Conservation (phyloP, 768 basidiomycete genomes). For the Lentinula detonsa region DNA sequence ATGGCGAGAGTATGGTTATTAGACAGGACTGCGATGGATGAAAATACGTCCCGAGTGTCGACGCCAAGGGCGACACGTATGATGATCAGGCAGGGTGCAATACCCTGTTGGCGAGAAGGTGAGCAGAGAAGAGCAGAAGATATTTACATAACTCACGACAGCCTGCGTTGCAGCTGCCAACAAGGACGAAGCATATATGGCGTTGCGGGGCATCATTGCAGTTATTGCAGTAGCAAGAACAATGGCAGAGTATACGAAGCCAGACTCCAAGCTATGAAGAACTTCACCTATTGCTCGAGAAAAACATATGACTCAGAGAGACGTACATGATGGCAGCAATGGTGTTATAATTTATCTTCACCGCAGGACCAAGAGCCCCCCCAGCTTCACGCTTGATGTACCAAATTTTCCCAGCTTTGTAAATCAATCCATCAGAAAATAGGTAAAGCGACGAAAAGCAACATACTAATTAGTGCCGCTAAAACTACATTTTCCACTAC, state of each 20-base stretch:
- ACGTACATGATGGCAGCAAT: constrained; percentile 1
- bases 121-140: background rate
- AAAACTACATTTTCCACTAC: background rate
- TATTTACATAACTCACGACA: background rate
- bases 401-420: background rate
- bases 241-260: background rate
- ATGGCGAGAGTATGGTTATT: background rate
- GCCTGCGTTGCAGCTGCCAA: background rate
- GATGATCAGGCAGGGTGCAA: background rate
- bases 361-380: background rate
- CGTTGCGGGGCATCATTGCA: background rate
- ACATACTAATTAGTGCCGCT: background rate
- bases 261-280: background rate
- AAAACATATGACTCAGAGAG: no score
- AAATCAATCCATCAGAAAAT: no score
- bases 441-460: background rate
- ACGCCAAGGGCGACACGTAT: background rate
- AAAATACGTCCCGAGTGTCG: background rate
- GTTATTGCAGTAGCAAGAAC: background rate
- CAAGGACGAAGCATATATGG: background rate
- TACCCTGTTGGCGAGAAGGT: background rate
- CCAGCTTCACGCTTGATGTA: background rate
- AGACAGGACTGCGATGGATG: background rate
- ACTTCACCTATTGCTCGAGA: no score
- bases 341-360: background rate